phyloP scores from a whole-genome alignment of 2,329 filamentous ascomycete genomes.

The Akanthomyces dipterigenus region DNA sequence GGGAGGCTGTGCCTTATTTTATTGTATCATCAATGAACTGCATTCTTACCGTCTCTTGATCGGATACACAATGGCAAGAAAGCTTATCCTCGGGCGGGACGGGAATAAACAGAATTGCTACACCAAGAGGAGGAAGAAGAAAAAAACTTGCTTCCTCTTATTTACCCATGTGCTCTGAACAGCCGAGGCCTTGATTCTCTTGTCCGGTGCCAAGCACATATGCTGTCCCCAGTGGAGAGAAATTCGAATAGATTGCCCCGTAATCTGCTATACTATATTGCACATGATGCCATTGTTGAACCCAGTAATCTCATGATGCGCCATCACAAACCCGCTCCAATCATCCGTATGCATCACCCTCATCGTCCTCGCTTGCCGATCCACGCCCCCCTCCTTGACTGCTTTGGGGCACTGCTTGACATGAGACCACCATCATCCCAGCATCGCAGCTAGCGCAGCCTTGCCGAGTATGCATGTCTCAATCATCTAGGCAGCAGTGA shows the following conservation, averaged over 20 bases:
- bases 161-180: not conserved
- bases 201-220: not conserved
- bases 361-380: constrained; percentile 1
- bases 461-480: constrained; percentile 9
- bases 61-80: too few species aligned
- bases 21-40: too few species aligned
- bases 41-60: not conserved
- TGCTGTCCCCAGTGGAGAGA: not conserved
- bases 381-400: not conserved
- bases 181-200: too few species aligned
- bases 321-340: not conserved
- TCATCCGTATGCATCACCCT: constrained; percentile 4
- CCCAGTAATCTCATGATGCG: not conserved
- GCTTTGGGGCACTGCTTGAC: not conserved
- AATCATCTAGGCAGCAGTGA: not conserved
- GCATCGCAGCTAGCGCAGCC: constrained; percentile 2
- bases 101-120: not conserved
- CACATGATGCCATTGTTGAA: not conserved
- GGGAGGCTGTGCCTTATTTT: not conserved
- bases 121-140: not conserved
- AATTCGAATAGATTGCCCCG: not conserved
- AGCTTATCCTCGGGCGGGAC: not conserved
- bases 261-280: not conserved
- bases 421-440: constrained; percentile 1
- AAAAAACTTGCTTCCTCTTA: not conserved